Conservation (phyloP, 805 yeast genomes). For the Myxozyma udenii region DNA sequence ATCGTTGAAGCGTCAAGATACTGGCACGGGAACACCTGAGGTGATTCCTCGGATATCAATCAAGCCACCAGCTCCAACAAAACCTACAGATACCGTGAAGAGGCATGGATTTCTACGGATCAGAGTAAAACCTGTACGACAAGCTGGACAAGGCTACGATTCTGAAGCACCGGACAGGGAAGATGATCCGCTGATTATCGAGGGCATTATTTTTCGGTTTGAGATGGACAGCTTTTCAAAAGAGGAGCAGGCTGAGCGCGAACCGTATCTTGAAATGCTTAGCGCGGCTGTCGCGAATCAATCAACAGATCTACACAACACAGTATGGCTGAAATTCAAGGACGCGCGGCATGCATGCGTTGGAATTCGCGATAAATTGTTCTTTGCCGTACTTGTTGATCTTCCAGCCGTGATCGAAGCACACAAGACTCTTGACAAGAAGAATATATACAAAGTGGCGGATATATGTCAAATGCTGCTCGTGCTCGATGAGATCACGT, state of each 20-base stretch:
- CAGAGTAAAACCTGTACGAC: conserved; percentile 57
- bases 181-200: conserved; percentile 89
- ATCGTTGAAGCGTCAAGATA: neutral
- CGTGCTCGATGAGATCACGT: conserved; percentile 56
- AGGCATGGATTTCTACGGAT: conserved; percentile 43
- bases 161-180: conserved; percentile 95
- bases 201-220: conserved; percentile 68
- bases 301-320: conserved; percentile 59
- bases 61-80: conserved; percentile 19
- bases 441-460: conserved; percentile 80
- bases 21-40: neutral
- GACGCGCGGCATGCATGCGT: conserved; percentile 78
- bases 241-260: conserved; percentile 23
- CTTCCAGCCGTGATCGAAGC: conserved; percentile 85
- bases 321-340: conserved; percentile 74
- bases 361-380: conserved; percentile 62
- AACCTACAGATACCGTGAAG: conserved; percentile 9
- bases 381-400: conserved; percentile 83
- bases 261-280: conserved; percentile 17
- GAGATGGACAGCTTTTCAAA: conserved; percentile 25
- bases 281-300: conserved; percentile 33
- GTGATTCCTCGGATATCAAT: conserved; percentile 25
- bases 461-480: conserved; percentile 84
- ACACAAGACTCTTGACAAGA: conserved; percentile 83
- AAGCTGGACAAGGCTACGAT: conserved; percentile 94